A percentile compares a stretch with the other conserved stretches of the same genome.
Evolutionary conservation across 345 rosid species (phyloP).

Genomic region (Citrus trifoliata): DNA sequence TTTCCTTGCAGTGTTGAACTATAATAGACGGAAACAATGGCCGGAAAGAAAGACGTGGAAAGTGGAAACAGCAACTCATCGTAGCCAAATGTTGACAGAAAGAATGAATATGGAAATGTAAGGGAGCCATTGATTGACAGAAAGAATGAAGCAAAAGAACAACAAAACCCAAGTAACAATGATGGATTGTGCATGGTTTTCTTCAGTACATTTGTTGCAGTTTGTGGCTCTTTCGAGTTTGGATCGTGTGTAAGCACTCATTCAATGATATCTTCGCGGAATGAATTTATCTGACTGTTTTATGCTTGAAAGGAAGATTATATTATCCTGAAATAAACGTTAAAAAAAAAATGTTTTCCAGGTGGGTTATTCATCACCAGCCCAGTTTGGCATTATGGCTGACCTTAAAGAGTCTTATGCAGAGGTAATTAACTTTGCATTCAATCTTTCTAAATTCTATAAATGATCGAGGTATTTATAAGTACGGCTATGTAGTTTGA

Average conservation of each 20-base stretch:
- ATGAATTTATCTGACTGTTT: background rate
- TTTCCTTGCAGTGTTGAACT: background rate
- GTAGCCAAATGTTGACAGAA: slow-evolving; percentile 13
- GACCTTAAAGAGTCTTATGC: slow-evolving; percentile 42
- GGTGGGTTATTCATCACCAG: slow-evolving; percentile 59
- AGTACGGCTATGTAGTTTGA: too few species aligned
- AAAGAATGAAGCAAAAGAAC: slow-evolving; percentile 13
- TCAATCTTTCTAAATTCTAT: background rate
- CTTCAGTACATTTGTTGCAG: slow-evolving; percentile 48
- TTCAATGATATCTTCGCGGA: background rate
- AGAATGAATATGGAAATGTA: background rate
- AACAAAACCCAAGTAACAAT: slow-evolving; percentile 3
- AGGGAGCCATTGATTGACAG: slow-evolving; percentile 36
- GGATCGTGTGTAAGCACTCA: slow-evolving; percentile 44
- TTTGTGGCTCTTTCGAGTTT: slow-evolving; percentile 51
- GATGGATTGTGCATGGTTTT: slow-evolving; percentile 36
- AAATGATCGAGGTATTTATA: background rate
- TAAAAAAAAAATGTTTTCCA: background rate
- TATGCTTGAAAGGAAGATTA: too few species aligned
- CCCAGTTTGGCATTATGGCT: slow-evolving; percentile 47
- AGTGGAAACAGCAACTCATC: background rate
- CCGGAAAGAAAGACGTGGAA: background rate
- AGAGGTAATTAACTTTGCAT: slow-evolving; percentile 25
- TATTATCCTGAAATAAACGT: too few species aligned
- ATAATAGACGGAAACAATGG: background rate